Evolutionary conservation across 768 basidiomycete species (phyloP).

Genomic region (Austroboletus festivus): DNA sequence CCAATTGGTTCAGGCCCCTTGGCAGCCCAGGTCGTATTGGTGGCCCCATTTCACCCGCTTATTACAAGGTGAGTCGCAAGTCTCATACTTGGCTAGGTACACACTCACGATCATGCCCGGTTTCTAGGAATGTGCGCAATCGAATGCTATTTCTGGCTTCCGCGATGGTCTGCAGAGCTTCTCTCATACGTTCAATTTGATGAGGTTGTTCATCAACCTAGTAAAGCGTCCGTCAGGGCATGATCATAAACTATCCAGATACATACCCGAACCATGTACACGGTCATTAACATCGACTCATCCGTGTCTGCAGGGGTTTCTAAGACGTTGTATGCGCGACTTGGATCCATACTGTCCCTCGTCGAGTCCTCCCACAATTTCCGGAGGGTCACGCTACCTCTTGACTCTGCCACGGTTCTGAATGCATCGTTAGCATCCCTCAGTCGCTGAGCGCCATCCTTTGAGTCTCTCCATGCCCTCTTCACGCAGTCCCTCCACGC

Average conservation of each 20-base stretch:
- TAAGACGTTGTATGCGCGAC: constrained; percentile 67
- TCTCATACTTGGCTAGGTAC: background rate
- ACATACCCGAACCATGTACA: constrained; percentile 68
- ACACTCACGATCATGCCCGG: constrained; percentile 73
- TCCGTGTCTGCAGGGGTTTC: constrained; percentile 70
- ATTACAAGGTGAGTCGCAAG: constrained; percentile 3
- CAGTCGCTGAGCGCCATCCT: constrained; percentile 45
- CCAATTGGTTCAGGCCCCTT: constrained; percentile 83
- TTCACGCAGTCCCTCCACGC: constrained; percentile 63
- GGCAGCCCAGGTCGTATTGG: constrained; percentile 66
- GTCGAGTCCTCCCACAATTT: constrained; percentile 53
- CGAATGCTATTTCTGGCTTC: constrained; percentile 72
- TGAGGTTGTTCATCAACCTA: constrained; percentile 72
- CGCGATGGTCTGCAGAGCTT: constrained; percentile 71
- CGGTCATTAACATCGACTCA: constrained; percentile 72
- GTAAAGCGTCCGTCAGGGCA: constrained; percentile 7
- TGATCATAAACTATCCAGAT: constrained; percentile 1
- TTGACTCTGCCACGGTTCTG: constrained; percentile 61
- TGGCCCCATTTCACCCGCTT: constrained; percentile 64
- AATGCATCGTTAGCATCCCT: constrained; percentile 65
- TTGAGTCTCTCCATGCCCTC: constrained; percentile 50
- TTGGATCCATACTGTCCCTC: constrained; percentile 59
- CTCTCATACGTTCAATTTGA: constrained; percentile 66
- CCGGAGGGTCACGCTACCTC: constrained; percentile 49
- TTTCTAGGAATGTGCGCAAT: constrained; percentile 58